Percentiles rank a stretch among this genome's conserved stretches.
These are phyloP conservation scores for Volvariella volvacea DNA, from an alignment of 1,284 basidiomycete genomes.

Conservation along the genomic window DNA sequence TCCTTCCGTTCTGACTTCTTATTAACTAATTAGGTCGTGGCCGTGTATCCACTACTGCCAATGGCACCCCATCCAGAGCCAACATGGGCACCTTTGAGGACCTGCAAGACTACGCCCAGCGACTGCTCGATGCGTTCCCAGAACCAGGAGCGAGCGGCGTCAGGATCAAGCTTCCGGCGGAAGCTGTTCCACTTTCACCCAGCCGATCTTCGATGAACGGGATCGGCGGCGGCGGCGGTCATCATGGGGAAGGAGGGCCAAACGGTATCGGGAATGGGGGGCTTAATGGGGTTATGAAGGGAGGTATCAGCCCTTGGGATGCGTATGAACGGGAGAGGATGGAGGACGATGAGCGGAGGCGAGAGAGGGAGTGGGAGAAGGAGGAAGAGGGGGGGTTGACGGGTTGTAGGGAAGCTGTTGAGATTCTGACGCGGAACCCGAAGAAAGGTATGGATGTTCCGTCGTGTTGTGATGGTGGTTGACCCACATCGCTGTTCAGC, in stretches of 20 bases:
- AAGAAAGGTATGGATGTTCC: constrained; percentile 58
- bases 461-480: constrained; percentile 2
- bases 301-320: background rate
- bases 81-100: constrained; percentile 11
- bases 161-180: constrained; percentile 22
- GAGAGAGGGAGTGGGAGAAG: constrained; percentile 30
- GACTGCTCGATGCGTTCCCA: constrained; percentile 38
- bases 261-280: constrained; percentile 4
- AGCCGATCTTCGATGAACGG: constrained; percentile 9
- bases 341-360: constrained; percentile 20
- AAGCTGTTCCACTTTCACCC: constrained; percentile 15
- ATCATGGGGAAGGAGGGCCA: background rate
- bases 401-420: constrained; percentile 85
- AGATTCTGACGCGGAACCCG: constrained; percentile 82
- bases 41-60: background rate
- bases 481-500: constrained; percentile 36
- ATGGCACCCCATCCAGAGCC: background rate
- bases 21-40: background rate
- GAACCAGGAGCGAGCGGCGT: constrained; percentile 24
- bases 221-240: background rate
- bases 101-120: constrained; percentile 33
- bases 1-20: too few species aligned
- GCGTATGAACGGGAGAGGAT: constrained; percentile 14
- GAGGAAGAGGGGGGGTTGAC: constrained; percentile 43
- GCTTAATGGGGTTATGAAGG: constrained; percentile 10